These are phyloP conservation scores for Gaeumannomyces tritici DNA, from an alignment of 2,329 filamentous ascomycete species.

Conservation along the genomic window DNA sequence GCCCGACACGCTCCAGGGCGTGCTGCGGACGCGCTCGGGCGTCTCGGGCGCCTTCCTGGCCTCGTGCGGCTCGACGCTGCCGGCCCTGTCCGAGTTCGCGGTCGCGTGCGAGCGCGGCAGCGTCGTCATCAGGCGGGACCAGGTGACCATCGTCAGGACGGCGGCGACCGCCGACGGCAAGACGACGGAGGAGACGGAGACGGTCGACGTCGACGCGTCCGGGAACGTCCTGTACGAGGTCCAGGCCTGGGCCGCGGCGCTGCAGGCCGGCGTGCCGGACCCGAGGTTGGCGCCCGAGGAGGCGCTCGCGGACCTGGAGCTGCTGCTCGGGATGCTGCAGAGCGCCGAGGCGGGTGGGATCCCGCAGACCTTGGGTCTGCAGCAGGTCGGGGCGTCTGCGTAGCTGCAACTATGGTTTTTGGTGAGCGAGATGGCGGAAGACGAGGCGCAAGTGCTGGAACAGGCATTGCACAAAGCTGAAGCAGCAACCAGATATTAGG, in stretches of 20 bases:
- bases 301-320: slow-evolving; percentile 18
- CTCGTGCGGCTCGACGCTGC: slow-evolving; percentile 4
- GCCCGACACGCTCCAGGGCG: slow-evolving; percentile 56
- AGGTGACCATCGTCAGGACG: slow-evolving; percentile 9
- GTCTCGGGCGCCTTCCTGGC: slow-evolving; percentile 4
- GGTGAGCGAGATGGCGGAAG: no score
- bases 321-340: slow-evolving; percentile 19
- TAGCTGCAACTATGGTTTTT: not conserved
- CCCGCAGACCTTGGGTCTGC: slow-evolving; percentile 2
- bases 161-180: not conserved
- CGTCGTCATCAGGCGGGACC: slow-evolving; percentile 14
- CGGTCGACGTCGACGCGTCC: slow-evolving; percentile 9
- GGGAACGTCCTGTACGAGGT: slow-evolving; percentile 20
- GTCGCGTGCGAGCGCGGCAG: slow-evolving; percentile 20
- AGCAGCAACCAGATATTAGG: no score
- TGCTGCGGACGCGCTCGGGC: slow-evolving; percentile 20
- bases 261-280: slow-evolving; percentile 13
- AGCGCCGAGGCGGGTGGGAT: slow-evolving; percentile 13
- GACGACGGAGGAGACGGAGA: not conserved
- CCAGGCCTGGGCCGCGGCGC: slow-evolving; percentile 16
- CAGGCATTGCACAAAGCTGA: no score
- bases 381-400: not conserved
- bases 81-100: slow-evolving; percentile 3
- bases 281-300: slow-evolving; percentile 16
- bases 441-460: no score